A percentile compares a stretch with the other conserved stretches of the same genome.
Conservation (phyloP, 306 rosid species). For the Amphicarpaea edgeworthii region DNA sequence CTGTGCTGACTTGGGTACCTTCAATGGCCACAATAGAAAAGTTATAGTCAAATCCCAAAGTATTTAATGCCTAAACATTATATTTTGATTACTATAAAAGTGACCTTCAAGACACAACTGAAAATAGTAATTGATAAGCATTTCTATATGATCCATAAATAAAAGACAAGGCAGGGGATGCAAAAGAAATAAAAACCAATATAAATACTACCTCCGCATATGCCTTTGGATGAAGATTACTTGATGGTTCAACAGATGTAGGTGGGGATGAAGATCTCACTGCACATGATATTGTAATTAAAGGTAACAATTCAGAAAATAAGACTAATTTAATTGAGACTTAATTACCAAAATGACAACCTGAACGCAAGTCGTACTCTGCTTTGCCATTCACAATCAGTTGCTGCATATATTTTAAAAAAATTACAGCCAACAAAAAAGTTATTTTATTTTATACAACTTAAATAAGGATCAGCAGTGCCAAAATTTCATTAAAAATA, state of each 20-base stretch:
- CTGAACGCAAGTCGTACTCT: constrained; percentile 68
- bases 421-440: constrained; percentile 26
- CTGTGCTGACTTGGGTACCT: constrained; percentile 17
- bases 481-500: constrained; percentile 33
- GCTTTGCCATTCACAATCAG: constrained; percentile 68
- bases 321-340: constrained; percentile 9
- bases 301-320: constrained; percentile 38
- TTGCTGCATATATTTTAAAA: constrained; percentile 63
- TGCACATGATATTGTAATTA: constrained; percentile 52
- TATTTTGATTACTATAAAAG: constrained; percentile 9
- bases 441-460: constrained; percentile 25
- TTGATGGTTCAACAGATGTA: constrained; percentile 67
- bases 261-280: constrained; percentile 89
- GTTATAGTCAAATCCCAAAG: constrained; percentile 22
- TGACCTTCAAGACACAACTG: constrained; percentile 8
- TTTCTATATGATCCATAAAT: background rate
- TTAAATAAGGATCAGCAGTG: constrained; percentile 29
- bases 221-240: constrained; percentile 82
- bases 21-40: constrained; percentile 11
- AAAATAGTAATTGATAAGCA: background rate
- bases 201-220: constrained; percentile 70
- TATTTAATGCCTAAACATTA: constrained; percentile 22
- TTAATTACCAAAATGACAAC: constrained; percentile 53
- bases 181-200: constrained; percentile 22
- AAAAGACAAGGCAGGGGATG: constrained; percentile 29